A percentile compares a stretch with the other conserved stretches of the same genome.
These are phyloP conservation scores for Epichloe aotearoae DNA, from an alignment of 2,329 filamentous ascomycete species.

Conservation along the genomic window DNA sequence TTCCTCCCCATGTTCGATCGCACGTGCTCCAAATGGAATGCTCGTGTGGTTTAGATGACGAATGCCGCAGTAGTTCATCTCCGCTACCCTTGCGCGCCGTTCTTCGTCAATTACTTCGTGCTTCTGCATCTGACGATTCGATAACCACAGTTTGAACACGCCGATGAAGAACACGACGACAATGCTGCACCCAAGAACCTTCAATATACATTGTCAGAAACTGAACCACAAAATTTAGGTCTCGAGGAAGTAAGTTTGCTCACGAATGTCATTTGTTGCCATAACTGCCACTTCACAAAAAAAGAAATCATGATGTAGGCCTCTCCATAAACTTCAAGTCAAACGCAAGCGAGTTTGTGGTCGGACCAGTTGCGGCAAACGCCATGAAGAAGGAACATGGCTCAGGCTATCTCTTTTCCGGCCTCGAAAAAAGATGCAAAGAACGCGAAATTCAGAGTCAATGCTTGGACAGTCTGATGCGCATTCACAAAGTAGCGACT, in stretches of 20 bases:
- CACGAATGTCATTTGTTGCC: slow-evolving; percentile 87
- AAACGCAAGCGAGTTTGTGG: neutral
- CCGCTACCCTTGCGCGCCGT: slow-evolving; percentile 38
- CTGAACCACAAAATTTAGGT: too few relatives aligned
- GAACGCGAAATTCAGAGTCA: neutral
- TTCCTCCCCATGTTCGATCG: slow-evolving; percentile 69
- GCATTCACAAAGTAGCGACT: neutral
- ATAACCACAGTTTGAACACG: slow-evolving; percentile 52
- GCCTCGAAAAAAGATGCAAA: neutral
- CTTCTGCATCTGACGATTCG: slow-evolving; percentile 39
- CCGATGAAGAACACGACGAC: slow-evolving; percentile 56
- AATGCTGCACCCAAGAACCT: slow-evolving; percentile 65
- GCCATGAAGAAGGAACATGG: slow-evolving; percentile 1
- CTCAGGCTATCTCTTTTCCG: neutral
- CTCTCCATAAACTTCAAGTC: neutral
- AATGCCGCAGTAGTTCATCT: slow-evolving; percentile 43
- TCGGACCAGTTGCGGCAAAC: neutral
- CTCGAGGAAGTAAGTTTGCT: slow-evolving; percentile 23
- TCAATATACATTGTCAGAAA: neutral
- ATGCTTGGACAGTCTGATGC: neutral
- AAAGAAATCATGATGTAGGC: slow-evolving; percentile 30
- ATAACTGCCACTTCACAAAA: slow-evolving; percentile 61
- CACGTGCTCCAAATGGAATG: slow-evolving; percentile 75
- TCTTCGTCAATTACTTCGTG: slow-evolving; percentile 54
- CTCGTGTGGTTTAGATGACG: slow-evolving; percentile 31